Evolutionary conservation across 2,329 filamentous ascomycete genomes (phyloP), one percentile per base, ranked within the genome.

Genomic region (Trichoderma atroviride): DNA sequence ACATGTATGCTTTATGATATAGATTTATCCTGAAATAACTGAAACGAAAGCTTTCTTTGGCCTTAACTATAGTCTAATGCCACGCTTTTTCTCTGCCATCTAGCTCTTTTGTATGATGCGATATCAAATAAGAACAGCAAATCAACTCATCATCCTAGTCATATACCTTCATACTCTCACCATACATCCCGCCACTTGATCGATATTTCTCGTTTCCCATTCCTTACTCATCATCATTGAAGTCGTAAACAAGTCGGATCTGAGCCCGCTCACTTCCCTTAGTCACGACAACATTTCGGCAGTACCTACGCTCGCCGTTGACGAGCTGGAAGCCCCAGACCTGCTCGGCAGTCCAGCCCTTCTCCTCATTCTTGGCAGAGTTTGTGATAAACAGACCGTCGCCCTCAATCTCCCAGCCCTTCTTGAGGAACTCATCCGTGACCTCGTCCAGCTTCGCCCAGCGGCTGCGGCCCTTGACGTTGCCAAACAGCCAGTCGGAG

Each of bases 401-500:
- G 1, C 84, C 82, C 71, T 87, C 88, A 63, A 85, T 83, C 19
- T 88, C 75, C 86, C 91, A 94, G 35, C 86, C 87, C 60, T 83
- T 79, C 71, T 83, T 83, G 66, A 90, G 82, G 69, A 81, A 87
- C 5, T 83, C 86, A 74, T 90, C 87, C n/a, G 82, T 78, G 47
- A 88, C 14, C 22, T 85, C 83, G 22, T 80, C 82, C 24, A 80
- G 76, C 13, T 74, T 76, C 70, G 87, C 73, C 77, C 85, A 89
- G 57, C 83, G 80, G 55, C 85, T 87, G 70, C 84, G 84, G 69
- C 91, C 92, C 63, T 83, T 82, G 71, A 96, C 86, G 68, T 81
- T 82, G 70, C 94, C 94, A 78, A 96, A 97, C 73, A 97, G 87
- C 84, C 89, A 90, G 83, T 97, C 93, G 29, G 82, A 82, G 83